Base-by-base conservation (phyloP, 495 filamentous ascomycete genomes). In the Hypomontagnella submonticulosa region DNA sequence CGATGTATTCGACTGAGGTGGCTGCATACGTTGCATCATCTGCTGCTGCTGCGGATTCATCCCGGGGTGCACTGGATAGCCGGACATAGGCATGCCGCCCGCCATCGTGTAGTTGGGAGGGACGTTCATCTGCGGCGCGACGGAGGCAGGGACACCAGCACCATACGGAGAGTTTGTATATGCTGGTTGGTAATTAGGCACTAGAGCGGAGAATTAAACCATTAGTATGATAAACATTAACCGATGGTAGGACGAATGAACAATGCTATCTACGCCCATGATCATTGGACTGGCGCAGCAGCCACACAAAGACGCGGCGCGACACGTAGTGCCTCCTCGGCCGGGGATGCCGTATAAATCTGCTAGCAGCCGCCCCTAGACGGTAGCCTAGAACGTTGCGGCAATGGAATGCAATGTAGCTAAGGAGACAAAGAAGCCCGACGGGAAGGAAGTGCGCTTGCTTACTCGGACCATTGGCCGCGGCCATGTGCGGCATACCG, bases 81-180 rank as follows among this genome's bases (percentile, higher is more conserved):
- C 61, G 38, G 76, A 51, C 75, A 82, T 76, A 23, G 70, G 71
- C 72, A 81, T 81, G 42, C 72, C 67, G 16, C 73, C 72, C 19
- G 76, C 71, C 74, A 83, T 82, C 68, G 79, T 73, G 61, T 78
- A 84, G 72, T 82, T 82, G 42, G 73, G 77, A 42, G 78, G 80
- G 51, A 82, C 64, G 49, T 82, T 76, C 67, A 75, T 73, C 53
- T 80, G 78, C 46, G 76, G 73, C 53, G 75, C 73, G 51, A 78
- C 74, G 8, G 80, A 78, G 9, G 77, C 72, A 7, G 78, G 76
- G 15, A 81, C 63, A 33, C 69, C 76, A 32, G 77, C 70, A 36
- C 76, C 79, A 63, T 84, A 86, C 4, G 84, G 77, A 23, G 83
- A 79, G 67, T 74, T 76, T 9, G 82, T 75, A 66, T 83, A 86